These are phyloP conservation scores for Cladobotryum mycophilum DNA, from an alignment of 2,329 filamentous ascomycete species.

Conservation along the genomic window DNA sequence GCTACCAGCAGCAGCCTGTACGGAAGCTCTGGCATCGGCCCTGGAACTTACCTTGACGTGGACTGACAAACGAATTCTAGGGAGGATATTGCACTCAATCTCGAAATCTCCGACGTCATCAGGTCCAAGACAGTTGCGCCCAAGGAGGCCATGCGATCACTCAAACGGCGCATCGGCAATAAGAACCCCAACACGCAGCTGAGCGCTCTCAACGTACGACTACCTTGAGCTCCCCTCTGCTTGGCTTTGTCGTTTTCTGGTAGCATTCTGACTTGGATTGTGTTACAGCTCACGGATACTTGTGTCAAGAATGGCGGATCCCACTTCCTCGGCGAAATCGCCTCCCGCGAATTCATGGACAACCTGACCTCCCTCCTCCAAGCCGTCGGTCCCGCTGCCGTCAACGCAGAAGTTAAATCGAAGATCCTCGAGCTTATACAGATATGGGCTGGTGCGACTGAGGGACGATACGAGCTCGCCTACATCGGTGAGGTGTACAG, in stretches of 20 bases:
- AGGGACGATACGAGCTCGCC: conserved; percentile 72
- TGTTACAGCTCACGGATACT: conserved; percentile 78
- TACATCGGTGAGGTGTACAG: conserved; percentile 89
- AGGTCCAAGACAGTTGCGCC: conserved; percentile 95
- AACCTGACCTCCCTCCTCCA: conserved; percentile 87
- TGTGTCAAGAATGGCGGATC: conserved; percentile 97
- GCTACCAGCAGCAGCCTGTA: conserved; percentile 93
- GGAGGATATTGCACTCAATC: conserved; percentile 93
- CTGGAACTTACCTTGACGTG: neutral
- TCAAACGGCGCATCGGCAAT: conserved; percentile 91
- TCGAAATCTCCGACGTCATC: conserved; percentile 97
- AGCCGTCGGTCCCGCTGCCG: conserved; percentile 63
- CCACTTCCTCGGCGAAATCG: conserved; percentile 92
- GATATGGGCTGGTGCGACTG: conserved; percentile 83
- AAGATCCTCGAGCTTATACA: conserved; percentile 95
- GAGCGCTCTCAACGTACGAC: conserved; percentile 76
- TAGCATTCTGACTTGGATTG: neutral
- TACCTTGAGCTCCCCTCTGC: neutral
- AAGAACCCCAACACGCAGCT: conserved; percentile 97
- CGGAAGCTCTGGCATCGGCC: conserved; percentile 22
- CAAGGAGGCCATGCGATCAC: conserved; percentile 94
- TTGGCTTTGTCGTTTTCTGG: neutral
- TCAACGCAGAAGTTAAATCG: conserved; percentile 77
- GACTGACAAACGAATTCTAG: conserved; percentile 35
- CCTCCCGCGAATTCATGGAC: conserved; percentile 97